A percentile compares a stretch with the other conserved stretches of the same genome.
Conservation (phyloP, 2,329 filamentous ascomycete species). For the Trichoderma sp. region DNA sequence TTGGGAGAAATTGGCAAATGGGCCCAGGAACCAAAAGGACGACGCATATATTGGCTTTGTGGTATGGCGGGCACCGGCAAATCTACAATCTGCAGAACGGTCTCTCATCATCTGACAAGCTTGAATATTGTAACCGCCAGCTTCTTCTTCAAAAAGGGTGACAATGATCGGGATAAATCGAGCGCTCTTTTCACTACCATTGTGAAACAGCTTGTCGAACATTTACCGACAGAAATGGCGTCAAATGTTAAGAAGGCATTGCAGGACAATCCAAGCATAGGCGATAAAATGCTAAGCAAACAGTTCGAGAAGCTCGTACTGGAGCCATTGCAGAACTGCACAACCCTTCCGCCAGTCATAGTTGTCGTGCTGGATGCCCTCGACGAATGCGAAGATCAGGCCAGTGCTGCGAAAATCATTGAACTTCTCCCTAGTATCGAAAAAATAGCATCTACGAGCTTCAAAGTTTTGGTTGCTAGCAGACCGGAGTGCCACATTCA, state of each 20-base stretch:
- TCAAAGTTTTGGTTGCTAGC: slow-evolving; percentile 44
- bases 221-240: slow-evolving; percentile 29
- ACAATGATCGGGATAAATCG: slow-evolving; percentile 43
- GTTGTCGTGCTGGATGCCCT: slow-evolving; percentile 41
- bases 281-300: not conserved
- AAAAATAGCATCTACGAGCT: slow-evolving; percentile 9
- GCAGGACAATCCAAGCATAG: not conserved
- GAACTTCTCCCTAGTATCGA: not conserved
- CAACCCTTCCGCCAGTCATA: not conserved
- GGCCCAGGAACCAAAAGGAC: not conserved
- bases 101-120: not conserved
- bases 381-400: slow-evolving; percentile 34
- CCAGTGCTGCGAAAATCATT: slow-evolving; percentile 37
- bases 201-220: slow-evolving; percentile 37
- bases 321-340: not conserved
- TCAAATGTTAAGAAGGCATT: not conserved
- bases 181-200: slow-evolving; percentile 44
- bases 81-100: not conserved
- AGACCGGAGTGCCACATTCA: slow-evolving; percentile 40
- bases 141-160: slow-evolving; percentile 38
- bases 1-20: not conserved
- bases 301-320: slow-evolving; percentile 27
- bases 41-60: not conserved
- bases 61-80: not conserved
- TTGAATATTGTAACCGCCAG: slow-evolving; percentile 33